Base-by-base conservation (phyloP, 768 basidiomycete genomes). In the Tephrocybe sp. region DNA sequence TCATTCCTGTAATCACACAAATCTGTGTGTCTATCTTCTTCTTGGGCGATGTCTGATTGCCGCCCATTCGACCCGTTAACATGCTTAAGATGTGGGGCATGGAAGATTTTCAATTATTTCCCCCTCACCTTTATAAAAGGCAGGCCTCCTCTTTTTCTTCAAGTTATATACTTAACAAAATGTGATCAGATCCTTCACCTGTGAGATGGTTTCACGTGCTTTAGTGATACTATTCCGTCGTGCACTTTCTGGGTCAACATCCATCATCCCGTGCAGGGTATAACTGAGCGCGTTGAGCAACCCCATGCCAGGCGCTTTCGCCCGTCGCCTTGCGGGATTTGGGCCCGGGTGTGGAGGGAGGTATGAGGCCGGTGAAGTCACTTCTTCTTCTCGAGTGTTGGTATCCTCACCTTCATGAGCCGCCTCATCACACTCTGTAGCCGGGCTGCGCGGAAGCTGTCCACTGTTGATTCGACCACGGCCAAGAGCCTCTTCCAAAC, bases 231-330 rank as follows among this genome's bases (percentile, higher is more conserved):
- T 83, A 62, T 89, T 98, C 56, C 97, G 78, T 54, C 97, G 76
- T 4, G 96, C 95, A 15, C 90, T 91, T 73, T 98, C 97, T 2
- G 97, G 97, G 70, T 99, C 97, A 15, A 90, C 90, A 60, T 99
- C 97, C 87, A 99, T 98, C 86, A 98, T 95, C 4, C 96, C 95
- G 59, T 95, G 93, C 49, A 99, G 67, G 20, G 94, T 95, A 69
- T 97, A 95, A 63, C 88, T 93, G 37, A 99, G 73, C 14, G 97
- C 97, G 59, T 85, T 93, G 30, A 99, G 62, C 20, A 99, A 71
- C 17, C 92, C 94, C 79, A 90, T 90, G 6, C 89, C 90, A 48
- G 89, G 87, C 11, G 84, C 72, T 50, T 80, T 78, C 47, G 78
- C 70, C 65, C 77, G 76, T 52, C 78, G 68, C 50, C 74, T 69